Evolutionary conservation across 164 flowering plant genomes (phyloP).

Genomic region (Magnolia kwangsiensis): DNA sequence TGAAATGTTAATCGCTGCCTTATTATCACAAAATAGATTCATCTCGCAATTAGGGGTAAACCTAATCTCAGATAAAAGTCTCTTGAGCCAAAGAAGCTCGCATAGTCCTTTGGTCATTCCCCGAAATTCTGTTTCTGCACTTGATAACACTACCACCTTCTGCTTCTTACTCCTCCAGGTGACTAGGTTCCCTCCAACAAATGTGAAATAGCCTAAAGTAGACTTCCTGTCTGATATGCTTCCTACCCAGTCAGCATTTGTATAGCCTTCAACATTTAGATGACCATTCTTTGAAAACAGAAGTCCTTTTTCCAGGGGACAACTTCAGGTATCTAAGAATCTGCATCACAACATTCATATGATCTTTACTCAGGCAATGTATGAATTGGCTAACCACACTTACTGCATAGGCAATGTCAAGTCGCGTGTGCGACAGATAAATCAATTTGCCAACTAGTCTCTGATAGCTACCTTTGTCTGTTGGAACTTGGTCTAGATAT

Average conservation of each 20-base stretch:
- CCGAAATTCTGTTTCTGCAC: slow-evolving; percentile 1
- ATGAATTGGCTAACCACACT: slow-evolving; percentile 1
- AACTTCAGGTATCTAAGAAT: neutral
- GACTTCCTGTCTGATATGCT: too few species aligned
- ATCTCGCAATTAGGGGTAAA: neutral
- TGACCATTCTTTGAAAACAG: neutral
- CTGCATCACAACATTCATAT: too few species aligned
- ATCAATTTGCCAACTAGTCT: too few species aligned
- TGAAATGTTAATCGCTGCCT: too few species aligned
- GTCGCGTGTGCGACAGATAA: too few species aligned
- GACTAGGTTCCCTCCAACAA: too few species aligned
- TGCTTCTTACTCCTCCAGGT: too few species aligned
- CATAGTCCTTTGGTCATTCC: slow-evolving; percentile 9
- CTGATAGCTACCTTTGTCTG: neutral
- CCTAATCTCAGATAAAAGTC: neutral
- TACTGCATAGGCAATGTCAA: neutral
- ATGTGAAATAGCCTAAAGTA: neutral
- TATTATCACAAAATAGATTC: too few species aligned
- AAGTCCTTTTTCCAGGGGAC: neutral
- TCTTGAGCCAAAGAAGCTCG: slow-evolving; percentile 5
- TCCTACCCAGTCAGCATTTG: too few species aligned
- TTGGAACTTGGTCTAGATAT: neutral
- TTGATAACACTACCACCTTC: neutral
- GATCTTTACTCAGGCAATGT: neutral
- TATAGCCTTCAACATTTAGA: too few species aligned